These are phyloP conservation scores for Fusarium haematococcum DNA, from an alignment of 2,329 filamentous ascomycete species.

Conservation along the genomic window DNA sequence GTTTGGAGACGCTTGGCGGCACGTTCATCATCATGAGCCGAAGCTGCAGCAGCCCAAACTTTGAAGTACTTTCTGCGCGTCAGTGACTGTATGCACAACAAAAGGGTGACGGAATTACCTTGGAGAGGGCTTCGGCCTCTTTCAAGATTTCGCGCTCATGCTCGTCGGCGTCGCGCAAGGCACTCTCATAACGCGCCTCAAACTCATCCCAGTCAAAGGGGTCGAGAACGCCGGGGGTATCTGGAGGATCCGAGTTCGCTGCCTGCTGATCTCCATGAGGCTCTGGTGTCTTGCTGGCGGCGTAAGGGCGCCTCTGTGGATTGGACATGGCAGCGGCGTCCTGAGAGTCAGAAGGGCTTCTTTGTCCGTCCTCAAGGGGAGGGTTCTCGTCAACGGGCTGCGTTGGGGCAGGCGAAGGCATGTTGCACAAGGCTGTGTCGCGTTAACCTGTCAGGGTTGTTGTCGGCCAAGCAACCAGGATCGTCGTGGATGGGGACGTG, in stretches of 20 bases:
- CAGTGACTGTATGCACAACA: not conserved
- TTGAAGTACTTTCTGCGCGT: conserved; percentile 74
- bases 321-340: conserved; percentile 37
- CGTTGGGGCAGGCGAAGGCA: conserved; percentile 33
- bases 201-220: conserved; percentile 84
- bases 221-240: conserved; percentile 64
- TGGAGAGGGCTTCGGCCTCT: conserved; percentile 75
- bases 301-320: conserved; percentile 30
- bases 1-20: conserved; percentile 85
- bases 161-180: conserved; percentile 71
- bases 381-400: conserved; percentile 35
- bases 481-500: conserved; percentile 15
- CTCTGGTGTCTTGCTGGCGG: conserved; percentile 53
- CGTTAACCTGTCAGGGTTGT: conserved; percentile 19
- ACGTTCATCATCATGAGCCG: conserved; percentile 79
- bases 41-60: conserved; percentile 80
- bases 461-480: conserved; percentile 40
- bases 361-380: conserved; percentile 18
- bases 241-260: conserved; percentile 54
- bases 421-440: conserved; percentile 25
- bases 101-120: conserved; percentile 56
- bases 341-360: conserved; percentile 17
- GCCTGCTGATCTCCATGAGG: conserved; percentile 50
- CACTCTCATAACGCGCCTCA: conserved; percentile 74
- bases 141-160: conserved; percentile 74